Base-by-base conservation (phyloP, 1,139 yeast species). In the Pichia sp. region DNA sequence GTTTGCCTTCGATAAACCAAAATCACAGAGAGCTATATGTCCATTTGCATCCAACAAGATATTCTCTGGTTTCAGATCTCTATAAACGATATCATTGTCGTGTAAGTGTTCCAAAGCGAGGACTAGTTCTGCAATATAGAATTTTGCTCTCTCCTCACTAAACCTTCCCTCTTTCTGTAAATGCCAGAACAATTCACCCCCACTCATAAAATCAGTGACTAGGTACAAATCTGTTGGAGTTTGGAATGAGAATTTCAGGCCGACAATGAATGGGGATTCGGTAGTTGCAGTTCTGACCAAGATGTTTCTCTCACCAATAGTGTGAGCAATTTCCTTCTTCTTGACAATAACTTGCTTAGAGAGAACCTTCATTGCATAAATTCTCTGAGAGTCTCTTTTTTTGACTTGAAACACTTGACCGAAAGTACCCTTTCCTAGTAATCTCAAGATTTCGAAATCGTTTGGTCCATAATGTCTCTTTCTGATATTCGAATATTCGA, bases 141-240 rank as follows among this genome's bases (percentile, higher is more conserved):
- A 91, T 63, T 85, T 87, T 35, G 97, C 96, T 43, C 97, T 71
- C 39, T 82, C 88, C 64, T 91, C 97, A 40, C 81, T 62, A 56
- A 91, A 91, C 48, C 96, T 74, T 29, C 96, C 96, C 59, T 91
- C 97, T 56, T 85, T 85, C 62, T 91, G 97, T 56, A 91, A 68
- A 64, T 91, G 97, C 96, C 96, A 88, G 58, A 91, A 91, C 47
- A 91, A 69, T 62, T 91, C 98, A 41, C 98, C 98, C 29, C 98
- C 98, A 32, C 94, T 80, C 97, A 91, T 88, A 63, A 84, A 91
- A 62, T 91, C 98, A 2, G 97, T 91, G 22, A 91, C 96, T 40
- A 91, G 68, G 56, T 87, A 91, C 46, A 91, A 69, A 60, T 91
- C 97, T 0, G 83, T 66, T 29, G 94, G 94, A 1, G 97, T 91